These are phyloP conservation scores for Dryadomyces quercivorus DNA, from an alignment of 2,329 filamentous ascomycete genomes.

Conservation along the genomic window DNA sequence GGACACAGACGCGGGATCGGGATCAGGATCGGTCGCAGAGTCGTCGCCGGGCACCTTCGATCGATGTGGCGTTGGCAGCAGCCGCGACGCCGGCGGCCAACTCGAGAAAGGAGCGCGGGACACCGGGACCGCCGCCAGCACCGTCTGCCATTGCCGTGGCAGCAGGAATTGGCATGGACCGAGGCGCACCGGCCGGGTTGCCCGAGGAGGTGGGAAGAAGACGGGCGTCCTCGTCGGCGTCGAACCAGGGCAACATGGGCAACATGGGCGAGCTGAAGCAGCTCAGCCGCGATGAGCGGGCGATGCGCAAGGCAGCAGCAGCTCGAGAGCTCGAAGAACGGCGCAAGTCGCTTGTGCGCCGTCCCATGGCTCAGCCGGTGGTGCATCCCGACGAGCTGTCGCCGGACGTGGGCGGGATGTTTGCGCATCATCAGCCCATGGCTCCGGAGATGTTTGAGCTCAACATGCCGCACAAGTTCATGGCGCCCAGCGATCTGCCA, in stretches of 20 bases:
- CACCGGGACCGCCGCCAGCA: slow-evolving; percentile 17
- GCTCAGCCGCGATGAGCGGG: slow-evolving; percentile 44
- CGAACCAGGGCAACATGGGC: slow-evolving; percentile 19
- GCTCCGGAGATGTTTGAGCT: slow-evolving; percentile 21
- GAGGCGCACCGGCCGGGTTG: slow-evolving; percentile 14
- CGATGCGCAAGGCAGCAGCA: slow-evolving; percentile 58
- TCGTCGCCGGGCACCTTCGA: slow-evolving; percentile 7
- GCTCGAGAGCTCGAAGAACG: slow-evolving; percentile 83
- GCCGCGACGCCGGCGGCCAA: slow-evolving; percentile 1
- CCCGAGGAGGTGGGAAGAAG: slow-evolving; percentile 17
- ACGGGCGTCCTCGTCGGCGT: slow-evolving; percentile 28
- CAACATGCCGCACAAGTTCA: slow-evolving; percentile 25
- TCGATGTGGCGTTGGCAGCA: neutral
- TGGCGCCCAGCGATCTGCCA: slow-evolving; percentile 30
- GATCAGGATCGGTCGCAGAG: slow-evolving; percentile 17
- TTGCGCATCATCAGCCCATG: slow-evolving; percentile 8
- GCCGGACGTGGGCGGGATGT: neutral
- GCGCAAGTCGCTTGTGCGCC: slow-evolving; percentile 67
- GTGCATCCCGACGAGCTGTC: slow-evolving; percentile 45
- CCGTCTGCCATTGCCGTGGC: slow-evolving; percentile 12
- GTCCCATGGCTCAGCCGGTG: slow-evolving; percentile 69
- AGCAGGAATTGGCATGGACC: slow-evolving; percentile 4
- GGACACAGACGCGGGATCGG: slow-evolving; percentile 12
- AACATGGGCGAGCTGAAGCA: slow-evolving; percentile 36
- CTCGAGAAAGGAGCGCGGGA: slow-evolving; percentile 16